These are phyloP conservation scores for Diaporthe ampelina DNA, from an alignment of 2,329 filamentous ascomycete species.

Conservation along the genomic window DNA sequence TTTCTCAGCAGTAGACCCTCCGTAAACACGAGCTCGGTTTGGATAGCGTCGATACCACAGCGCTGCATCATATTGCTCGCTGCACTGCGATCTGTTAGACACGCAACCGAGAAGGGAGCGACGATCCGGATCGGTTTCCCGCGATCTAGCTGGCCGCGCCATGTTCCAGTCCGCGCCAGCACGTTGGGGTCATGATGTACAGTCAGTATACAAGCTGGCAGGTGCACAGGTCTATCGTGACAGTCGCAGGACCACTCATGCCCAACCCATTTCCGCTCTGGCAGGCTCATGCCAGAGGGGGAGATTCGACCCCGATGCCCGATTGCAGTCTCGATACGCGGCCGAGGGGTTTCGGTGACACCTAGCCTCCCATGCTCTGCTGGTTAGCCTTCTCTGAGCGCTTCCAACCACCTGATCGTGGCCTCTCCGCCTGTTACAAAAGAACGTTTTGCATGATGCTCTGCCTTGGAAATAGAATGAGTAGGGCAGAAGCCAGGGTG, in stretches of 20 bases:
- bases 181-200: neutral
- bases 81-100: conserved; percentile 4
- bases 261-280: neutral
- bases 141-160: neutral
- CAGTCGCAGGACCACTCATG: neutral
- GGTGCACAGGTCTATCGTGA: neutral
- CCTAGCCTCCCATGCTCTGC: neutral
- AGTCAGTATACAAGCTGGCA: neutral
- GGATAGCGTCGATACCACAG: neutral
- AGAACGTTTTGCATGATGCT: conserved; percentile 12
- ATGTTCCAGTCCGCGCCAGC: conserved; percentile 13
- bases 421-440: conserved; percentile 20
- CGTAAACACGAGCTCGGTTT: neutral
- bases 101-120: neutral
- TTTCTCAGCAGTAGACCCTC: neutral
- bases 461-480: conserved; percentile 34
- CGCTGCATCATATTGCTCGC: neutral
- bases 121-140: conserved; percentile 12
- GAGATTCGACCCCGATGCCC: neutral
- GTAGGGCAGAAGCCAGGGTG: conserved; percentile 6
- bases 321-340: neutral
- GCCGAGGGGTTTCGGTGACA: neutral
- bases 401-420: neutral
- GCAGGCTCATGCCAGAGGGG: neutral
- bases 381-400: neutral